Evolutionary conservation across 371 early-diverging fungal genomes (phyloP).

Genomic region (Haplosporangium sp.): DNA sequence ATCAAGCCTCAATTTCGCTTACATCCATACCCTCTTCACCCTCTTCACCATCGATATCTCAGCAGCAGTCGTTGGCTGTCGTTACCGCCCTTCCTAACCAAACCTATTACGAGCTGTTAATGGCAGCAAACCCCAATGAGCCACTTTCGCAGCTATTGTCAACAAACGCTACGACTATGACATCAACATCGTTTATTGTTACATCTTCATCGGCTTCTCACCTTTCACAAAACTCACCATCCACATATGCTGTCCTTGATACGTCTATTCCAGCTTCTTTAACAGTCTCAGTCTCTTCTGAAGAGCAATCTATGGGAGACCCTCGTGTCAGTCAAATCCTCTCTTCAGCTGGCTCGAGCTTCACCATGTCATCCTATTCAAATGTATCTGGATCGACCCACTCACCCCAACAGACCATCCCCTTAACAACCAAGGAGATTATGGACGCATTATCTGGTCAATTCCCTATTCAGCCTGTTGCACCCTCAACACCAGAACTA

Average conservation of each 20-base stretch:
- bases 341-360: not conserved
- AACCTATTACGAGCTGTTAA: conserved; percentile 41
- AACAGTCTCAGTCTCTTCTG: conserved; percentile 5
- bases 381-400: not conserved
- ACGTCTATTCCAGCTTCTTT: not conserved
- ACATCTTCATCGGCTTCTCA: conserved; percentile 1
- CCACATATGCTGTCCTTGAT: conserved; percentile 12
- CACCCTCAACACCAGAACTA: conserved; percentile 1
- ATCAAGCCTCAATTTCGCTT: conserved; percentile 9
- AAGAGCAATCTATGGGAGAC: conserved; percentile 1
- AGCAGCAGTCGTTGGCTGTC: conserved; percentile 11
- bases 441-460: conserved; percentile 53
- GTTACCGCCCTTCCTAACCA: conserved; percentile 20
- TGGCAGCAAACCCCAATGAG: conserved; percentile 43
- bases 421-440: conserved; percentile 45
- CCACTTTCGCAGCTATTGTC: conserved; percentile 45
- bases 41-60: conserved; percentile 4
- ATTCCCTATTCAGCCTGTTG: conserved; percentile 34
- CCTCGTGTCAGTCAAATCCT: conserved; percentile 14
- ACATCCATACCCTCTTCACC: conserved; percentile 20
- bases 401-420: conserved; percentile 24
- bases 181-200: conserved; percentile 24
- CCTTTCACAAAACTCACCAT: not conserved
- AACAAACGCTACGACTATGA: conserved; percentile 32
- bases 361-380: not conserved